Evolutionary conservation across 2,329 filamentous ascomycete genomes (phyloP), one percentile per base, ranked within the genome.

Genomic region (Ampelomyces quisqualis): DNA sequence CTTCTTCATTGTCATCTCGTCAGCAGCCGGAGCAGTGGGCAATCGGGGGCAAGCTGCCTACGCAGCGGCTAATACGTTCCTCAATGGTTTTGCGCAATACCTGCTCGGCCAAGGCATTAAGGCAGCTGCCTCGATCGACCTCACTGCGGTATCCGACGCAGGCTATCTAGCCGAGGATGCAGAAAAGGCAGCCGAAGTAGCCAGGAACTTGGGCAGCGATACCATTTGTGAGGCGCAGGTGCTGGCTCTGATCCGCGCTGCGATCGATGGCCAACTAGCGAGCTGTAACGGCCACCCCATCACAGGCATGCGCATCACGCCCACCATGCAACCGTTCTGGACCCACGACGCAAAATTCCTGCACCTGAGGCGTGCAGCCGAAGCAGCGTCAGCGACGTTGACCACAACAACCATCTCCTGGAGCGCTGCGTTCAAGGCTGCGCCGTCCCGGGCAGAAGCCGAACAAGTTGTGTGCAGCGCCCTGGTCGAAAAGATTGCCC

Each of bases 1-100:
- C 23, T 71, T 70, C 49, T 70, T 72, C 48, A 51, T 71, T 34
- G 34, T 67, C 13, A 58, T 65, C 33, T 70, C 66, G 1, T 70
- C 64, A 0, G 43, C 57, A 2, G 40, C 51, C 0, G 37, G 40
- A 17, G 38, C 56, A 2, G 37, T 56, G 45, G 55, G 57, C 2
- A 55, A 51, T 29, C 20, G 24, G 1, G 58, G 55, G 3, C 61
- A 65, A 43, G 38, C 47, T 5, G 50, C 45, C 26, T 65, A 65
- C 38, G 35, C 37, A 11, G 55, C 53, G 5, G 58, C 57, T 2
- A 65, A 64, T 40, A 52, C 50, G 2, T 65, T 64, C 42, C 55
- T 64, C 14, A 53, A 65, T 29, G 55, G 49, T 14, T 58, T 63
- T 18, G 49, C 58, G 1, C 53, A 57, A 33, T 49, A 58, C 14